These are phyloP conservation scores for Acanthamoeba healyi DNA, from an alignment of 208 protist species.

Conservation along the genomic window DNA sequence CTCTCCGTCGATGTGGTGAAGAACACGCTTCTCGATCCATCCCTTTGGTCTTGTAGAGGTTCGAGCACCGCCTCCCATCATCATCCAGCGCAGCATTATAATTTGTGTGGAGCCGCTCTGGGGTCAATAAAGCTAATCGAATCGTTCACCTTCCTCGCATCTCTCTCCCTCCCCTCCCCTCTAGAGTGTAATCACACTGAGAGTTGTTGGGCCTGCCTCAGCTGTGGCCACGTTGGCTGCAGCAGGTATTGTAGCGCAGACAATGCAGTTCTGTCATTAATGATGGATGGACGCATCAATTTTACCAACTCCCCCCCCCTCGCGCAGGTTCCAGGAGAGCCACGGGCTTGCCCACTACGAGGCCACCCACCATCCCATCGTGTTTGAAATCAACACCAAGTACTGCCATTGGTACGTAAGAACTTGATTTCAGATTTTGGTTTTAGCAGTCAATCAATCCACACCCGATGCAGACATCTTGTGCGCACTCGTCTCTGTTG, in stretches of 20 bases:
- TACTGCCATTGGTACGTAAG: conserved; percentile 40
- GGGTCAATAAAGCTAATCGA: conserved; percentile 2
- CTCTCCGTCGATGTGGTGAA: conserved; percentile 37
- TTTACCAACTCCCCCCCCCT: not conserved
- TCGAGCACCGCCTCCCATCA: not conserved
- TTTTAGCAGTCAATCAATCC: not conserved
- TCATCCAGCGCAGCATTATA: no score
- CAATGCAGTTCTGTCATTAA: not conserved
- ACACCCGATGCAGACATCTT: no score
- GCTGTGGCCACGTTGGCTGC: conserved; percentile 58
- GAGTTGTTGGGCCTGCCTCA: conserved; percentile 66
- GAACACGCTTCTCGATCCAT: conserved; percentile 46
- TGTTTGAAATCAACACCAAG: conserved; percentile 66
- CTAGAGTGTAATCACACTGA: conserved; percentile 70
- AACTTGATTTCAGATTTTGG: not conserved
- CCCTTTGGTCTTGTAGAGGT: conserved; percentile 68
- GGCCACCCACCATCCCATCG: conserved; percentile 23
- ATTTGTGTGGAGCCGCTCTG: not conserved
- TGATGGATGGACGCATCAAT: not conserved
- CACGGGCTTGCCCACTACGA: conserved; percentile 30
- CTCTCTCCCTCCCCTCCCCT: not conserved
- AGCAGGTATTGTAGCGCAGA: conserved; percentile 66
- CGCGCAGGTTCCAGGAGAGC: conserved; percentile 53
- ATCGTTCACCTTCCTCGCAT: not conserved
- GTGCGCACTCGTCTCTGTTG: no score